Percentiles rank a stretch among this genome's conserved stretches.
Conservation (phyloP, 2,329 filamentous ascomycete species). For the Aspergillus novoparasiticus region DNA sequence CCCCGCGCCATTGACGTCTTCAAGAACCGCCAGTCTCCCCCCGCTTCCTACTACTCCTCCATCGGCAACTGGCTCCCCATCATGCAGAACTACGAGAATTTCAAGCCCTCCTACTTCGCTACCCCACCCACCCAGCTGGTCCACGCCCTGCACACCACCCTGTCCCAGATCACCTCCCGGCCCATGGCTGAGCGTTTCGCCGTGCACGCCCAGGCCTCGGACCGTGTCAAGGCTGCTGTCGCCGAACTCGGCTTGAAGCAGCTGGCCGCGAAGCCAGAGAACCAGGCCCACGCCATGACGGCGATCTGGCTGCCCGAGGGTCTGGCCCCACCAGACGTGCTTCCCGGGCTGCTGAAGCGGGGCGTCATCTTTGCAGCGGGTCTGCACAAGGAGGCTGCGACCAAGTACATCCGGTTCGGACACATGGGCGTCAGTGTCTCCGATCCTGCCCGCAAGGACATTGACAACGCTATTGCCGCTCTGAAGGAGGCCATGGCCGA, state of each 20-base stretch:
- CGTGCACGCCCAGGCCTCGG: conserved; percentile 74
- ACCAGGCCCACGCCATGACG: conserved; percentile 97
- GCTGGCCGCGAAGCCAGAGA: conserved; percentile 79
- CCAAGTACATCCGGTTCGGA: conserved; percentile 92
- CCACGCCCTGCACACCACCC: conserved; percentile 85
- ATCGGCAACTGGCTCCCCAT: conserved; percentile 98
- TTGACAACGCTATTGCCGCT: conserved; percentile 80
- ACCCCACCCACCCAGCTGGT: conserved; percentile 94
- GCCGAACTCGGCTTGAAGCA: conserved; percentile 82
- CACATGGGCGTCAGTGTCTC: conserved; percentile 96
- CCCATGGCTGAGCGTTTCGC: conserved; percentile 83
- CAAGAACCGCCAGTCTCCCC: conserved; percentile 77
- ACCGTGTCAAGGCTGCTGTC: conserved; percentile 84
- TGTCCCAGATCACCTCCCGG: conserved; percentile 80
- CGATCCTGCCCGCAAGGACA: conserved; percentile 75
- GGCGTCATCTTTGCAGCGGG: conserved; percentile 94
- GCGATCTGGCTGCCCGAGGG: conserved; percentile 92
- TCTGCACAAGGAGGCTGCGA: conserved; percentile 91
- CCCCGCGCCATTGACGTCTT: conserved; percentile 81
- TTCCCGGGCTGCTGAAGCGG: conserved; percentile 82
- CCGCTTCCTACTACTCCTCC: conserved; percentile 88
- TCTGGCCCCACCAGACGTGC: conserved; percentile 75
- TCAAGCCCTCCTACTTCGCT: conserved; percentile 97
- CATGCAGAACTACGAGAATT: conserved; percentile 98
- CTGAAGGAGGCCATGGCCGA: conserved; percentile 75